Percentiles rank a stretch among this genome's conserved stretches.
These are phyloP conservation scores for Mitragyna speciosa DNA, from an alignment of 257 asterid species.

Conservation along the genomic window DNA sequence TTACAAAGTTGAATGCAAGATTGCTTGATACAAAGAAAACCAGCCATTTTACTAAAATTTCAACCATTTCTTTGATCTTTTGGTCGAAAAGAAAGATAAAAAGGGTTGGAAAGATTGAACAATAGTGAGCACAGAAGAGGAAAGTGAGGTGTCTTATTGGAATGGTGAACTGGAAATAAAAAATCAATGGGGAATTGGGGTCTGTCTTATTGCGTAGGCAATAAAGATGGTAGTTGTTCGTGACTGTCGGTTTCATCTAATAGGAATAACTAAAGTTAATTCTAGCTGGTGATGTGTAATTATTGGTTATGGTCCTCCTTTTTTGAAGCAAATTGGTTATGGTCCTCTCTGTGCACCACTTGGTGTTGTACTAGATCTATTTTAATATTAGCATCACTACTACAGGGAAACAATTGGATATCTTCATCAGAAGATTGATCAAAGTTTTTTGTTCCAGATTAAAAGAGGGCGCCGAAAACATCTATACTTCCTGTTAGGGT, in stretches of 20 bases:
- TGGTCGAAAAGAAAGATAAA: slow-evolving; percentile 2
- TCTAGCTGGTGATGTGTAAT: slow-evolving; percentile 18
- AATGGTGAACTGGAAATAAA: slow-evolving; percentile 11
- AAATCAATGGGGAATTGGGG: slow-evolving; percentile 13
- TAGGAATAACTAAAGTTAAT: slow-evolving; percentile 9
- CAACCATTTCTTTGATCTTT: slow-evolving; percentile 37
- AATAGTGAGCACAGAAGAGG: not conserved
- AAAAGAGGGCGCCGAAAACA: too few relatives aligned
- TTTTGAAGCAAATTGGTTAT: too few relatives aligned
- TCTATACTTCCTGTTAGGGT: too few relatives aligned
- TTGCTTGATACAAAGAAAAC: slow-evolving; percentile 31
- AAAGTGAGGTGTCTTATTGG: not conserved
- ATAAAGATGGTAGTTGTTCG: slow-evolving; percentile 73
- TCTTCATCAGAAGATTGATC: not conserved
- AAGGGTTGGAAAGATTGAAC: not conserved
- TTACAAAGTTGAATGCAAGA: slow-evolving; percentile 16
- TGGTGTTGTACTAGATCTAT: not conserved
- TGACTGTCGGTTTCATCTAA: slow-evolving; percentile 37
- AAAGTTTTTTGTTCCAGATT: not conserved
- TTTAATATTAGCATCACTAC: not conserved
- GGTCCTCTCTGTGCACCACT: not conserved
- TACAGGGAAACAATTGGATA: not conserved
- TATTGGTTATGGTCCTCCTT: slow-evolving; percentile 21
- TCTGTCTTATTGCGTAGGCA: slow-evolving; percentile 38
- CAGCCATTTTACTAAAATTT: slow-evolving; percentile 31